These are phyloP conservation scores for Baorangia bicolor DNA, from an alignment of 768 basidiomycete species.

Conservation along the genomic window DNA sequence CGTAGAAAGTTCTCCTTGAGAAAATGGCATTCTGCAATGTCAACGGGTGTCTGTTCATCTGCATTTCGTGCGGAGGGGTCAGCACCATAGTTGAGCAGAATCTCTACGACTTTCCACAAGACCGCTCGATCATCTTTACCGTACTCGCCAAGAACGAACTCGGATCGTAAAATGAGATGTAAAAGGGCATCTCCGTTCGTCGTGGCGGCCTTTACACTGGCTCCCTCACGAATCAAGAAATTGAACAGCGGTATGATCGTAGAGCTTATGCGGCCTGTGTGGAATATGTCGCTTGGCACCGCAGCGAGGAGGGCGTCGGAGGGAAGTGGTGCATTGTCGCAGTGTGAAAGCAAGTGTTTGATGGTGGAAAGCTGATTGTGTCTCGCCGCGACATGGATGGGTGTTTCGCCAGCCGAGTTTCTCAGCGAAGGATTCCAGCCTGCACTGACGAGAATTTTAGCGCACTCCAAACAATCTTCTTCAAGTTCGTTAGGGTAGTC, in stretches of 20 bases:
- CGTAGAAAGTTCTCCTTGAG: background rate
- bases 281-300: too few species aligned
- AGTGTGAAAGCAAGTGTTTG: background rate
- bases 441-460: background rate
- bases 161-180: background rate
- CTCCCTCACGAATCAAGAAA: background rate
- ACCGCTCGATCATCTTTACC: fast-evolving
- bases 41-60: background rate
- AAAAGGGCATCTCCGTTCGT: background rate
- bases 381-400: background rate
- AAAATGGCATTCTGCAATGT: background rate
- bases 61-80: background rate
- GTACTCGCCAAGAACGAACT: background rate
- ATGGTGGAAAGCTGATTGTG: background rate
- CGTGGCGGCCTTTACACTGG: background rate
- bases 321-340: background rate
- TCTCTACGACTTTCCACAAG: background rate
- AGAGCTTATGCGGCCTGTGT: background rate
- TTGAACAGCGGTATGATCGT: background rate
- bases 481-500: background rate
- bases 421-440: background rate
- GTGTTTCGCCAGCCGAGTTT: background rate
- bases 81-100: background rate
- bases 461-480: background rate
- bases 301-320: background rate